Base-by-base conservation (phyloP, 1,284 basidiomycete genomes). In the Lentinula novae-zelandiae region DNA sequence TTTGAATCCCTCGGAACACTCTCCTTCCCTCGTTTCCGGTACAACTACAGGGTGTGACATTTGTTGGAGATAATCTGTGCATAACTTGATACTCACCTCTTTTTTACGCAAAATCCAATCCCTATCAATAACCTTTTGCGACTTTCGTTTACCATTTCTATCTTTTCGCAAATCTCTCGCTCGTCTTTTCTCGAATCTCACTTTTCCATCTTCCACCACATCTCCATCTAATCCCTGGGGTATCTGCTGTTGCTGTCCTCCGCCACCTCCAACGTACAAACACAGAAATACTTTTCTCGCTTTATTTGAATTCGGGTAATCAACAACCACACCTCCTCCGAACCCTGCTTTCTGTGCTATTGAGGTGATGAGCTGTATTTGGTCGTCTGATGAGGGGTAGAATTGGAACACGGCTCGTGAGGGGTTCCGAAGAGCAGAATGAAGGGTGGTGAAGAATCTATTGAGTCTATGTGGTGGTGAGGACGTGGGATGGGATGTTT, bases 261-360 rank as follows among this genome's bases (percentile, higher is more conserved):
- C 82, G 0, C 86, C 85, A n/a, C 85, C 81, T 9, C 95, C 95
- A 3, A 96, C 91, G 72, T 92, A 92, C 62, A 97, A 75, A 70
- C 93, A 94, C 60, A 98, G 70, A 72, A 95, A 98, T 65, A 96
- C 90, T 74, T 98, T 98, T 68, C 85, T 86, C 39, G 93, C 94
- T 74, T 96, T 98, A 69, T 92, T 93, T 0, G 93, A 96, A 75
- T 98, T 97, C 3, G 95, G 96, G 74, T 94, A 98, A 76, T 99
- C 97, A 49, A 99, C 93, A 22, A 99, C 92, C 36, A 99, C 75
- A 64, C 97, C 97, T 62, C 97, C 97, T 5, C 96, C 95, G 72
- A 99, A 99, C 0, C 97, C 97, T 5, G 97, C 95, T 64, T 87
- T 89, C 69, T 96, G 95, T 1, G 97, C 97, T 66, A 90, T 90